Evolutionary conservation across 2,329 filamentous ascomycete species (phyloP).

Genomic region (Taxawa tesnikishii): DNA sequence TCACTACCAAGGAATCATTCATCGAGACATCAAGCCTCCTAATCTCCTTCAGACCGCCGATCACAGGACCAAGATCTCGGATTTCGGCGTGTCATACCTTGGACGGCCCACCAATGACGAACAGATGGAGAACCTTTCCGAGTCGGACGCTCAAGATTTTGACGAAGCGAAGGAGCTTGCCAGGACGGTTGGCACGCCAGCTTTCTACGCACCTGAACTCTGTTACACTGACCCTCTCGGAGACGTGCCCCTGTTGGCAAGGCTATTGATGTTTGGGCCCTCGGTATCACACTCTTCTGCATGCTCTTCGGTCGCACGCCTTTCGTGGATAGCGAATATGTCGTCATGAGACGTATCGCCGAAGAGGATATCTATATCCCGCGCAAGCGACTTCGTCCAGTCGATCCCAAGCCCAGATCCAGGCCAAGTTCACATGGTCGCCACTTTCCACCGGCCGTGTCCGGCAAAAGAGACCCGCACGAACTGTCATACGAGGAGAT

Average conservation of each 20-base stretch:
- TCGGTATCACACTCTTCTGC: constrained; percentile 92
- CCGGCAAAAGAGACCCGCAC: constrained; percentile 62
- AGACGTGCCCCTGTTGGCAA: constrained; percentile 63
- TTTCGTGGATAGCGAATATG: constrained; percentile 85
- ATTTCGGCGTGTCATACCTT: constrained; percentile 97
- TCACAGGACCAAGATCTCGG: constrained; percentile 89
- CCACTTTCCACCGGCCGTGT: constrained; percentile 31
- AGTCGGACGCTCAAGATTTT: constrained; percentile 74
- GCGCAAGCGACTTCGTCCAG: constrained; percentile 64
- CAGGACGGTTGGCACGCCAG: constrained; percentile 93
- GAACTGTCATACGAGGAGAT: constrained; percentile 78
- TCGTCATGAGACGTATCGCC: constrained; percentile 83
- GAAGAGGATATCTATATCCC: constrained; percentile 90
- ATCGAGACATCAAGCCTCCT: constrained; percentile 49
- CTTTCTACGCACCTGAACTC: constrained; percentile 93
- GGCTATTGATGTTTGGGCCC: constrained; percentile 93
- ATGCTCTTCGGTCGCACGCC: constrained; percentile 89
- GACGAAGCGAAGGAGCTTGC: constrained; percentile 83
- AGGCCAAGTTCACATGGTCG: constrained; percentile 33
- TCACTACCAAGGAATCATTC: constrained; percentile 59
- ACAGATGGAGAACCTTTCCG: constrained; percentile 56
- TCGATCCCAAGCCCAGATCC: constrained; percentile 35
- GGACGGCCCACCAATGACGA: constrained; percentile 78
- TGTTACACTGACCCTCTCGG: constrained; percentile 85
- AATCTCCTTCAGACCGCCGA: constrained; percentile 81